Evolutionary conservation across 2,329 filamentous ascomycete species (phyloP).

Genomic region (Fusarium compactum): DNA sequence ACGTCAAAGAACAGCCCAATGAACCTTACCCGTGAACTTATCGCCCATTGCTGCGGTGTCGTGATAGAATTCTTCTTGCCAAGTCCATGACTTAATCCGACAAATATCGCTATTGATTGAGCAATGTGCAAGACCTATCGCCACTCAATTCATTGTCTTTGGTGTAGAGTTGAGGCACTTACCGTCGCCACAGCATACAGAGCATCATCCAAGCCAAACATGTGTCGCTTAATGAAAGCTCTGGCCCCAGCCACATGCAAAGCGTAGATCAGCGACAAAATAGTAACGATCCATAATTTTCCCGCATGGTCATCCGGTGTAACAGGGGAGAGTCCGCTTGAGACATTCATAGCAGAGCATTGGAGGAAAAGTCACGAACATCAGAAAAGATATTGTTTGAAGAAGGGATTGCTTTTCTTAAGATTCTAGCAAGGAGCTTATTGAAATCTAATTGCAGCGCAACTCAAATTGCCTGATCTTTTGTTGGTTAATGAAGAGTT

Average conservation of each 20-base stretch:
- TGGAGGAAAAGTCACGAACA: background rate
- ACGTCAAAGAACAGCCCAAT: rapidly evolving
- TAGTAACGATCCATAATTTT: slow-evolving; percentile 40
- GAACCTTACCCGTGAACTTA: slow-evolving; percentile 20
- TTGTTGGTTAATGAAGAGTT: background rate
- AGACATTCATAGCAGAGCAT: background rate
- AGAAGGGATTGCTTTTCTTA: background rate
- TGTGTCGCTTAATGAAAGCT: slow-evolving; percentile 40
- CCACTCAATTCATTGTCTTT: background rate
- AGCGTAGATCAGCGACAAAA: slow-evolving; percentile 40
- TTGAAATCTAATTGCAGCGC: background rate
- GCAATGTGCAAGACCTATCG: slow-evolving; percentile 28
- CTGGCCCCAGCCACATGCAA: slow-evolving; percentile 27
- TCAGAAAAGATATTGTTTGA: background rate
- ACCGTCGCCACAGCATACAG: slow-evolving; percentile 31
- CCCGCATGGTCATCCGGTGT: slow-evolving; percentile 37
- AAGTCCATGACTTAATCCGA: slow-evolving; percentile 28
- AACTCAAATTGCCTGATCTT: background rate
- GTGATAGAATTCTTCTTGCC: slow-evolving; percentile 39
- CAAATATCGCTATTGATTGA: slow-evolving; percentile 35
- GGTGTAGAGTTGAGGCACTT: background rate
- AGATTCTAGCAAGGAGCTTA: background rate
- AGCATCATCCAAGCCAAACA: slow-evolving; percentile 39
- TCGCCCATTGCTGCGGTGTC: slow-evolving; percentile 20
- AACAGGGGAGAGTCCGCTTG: slow-evolving; percentile 29